These are phyloP conservation scores for Trichoderma sp. DNA, from an alignment of 2,329 filamentous ascomycete species.

Conservation along the genomic window DNA sequence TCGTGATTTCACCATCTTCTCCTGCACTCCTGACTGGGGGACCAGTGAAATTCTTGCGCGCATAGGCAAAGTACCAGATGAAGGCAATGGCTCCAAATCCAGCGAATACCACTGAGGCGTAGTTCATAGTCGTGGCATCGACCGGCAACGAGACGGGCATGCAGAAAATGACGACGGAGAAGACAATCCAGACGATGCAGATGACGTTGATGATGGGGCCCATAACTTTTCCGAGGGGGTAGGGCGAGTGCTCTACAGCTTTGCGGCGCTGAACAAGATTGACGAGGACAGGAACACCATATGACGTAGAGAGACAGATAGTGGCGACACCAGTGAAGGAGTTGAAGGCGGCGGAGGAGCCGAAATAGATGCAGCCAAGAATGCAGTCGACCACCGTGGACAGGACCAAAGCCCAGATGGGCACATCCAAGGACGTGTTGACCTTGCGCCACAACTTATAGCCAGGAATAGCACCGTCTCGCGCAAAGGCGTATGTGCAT, in stretches of 20 bases:
- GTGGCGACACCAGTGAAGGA: slow-evolving; percentile 79
- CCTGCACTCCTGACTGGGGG: slow-evolving; percentile 41
- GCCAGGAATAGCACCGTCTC: slow-evolving; percentile 73
- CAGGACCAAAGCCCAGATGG: slow-evolving; percentile 67
- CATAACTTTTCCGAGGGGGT: slow-evolving; percentile 68
- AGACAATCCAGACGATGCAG: slow-evolving; percentile 69
- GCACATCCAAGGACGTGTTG: slow-evolving; percentile 66
- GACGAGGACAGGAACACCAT: slow-evolving; percentile 74
- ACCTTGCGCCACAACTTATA: slow-evolving; percentile 67
- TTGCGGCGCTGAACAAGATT: slow-evolving; percentile 67
- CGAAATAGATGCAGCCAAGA: slow-evolving; percentile 77
- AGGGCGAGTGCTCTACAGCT: slow-evolving; percentile 65
- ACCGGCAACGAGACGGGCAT: slow-evolving; percentile 68
- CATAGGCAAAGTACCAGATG: slow-evolving; percentile 64
- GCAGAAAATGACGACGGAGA: slow-evolving; percentile 73
- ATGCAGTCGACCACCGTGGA: slow-evolving; percentile 70
- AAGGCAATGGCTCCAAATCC: slow-evolving; percentile 62
- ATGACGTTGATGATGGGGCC: slow-evolving; percentile 68
- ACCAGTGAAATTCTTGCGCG: slow-evolving; percentile 64
- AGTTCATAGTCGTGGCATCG: slow-evolving; percentile 61
- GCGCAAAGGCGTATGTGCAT: slow-evolving; percentile 75
- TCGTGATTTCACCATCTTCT: neutral
- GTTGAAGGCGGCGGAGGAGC: slow-evolving; percentile 74
- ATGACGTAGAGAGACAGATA: slow-evolving; percentile 74
- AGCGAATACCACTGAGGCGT: slow-evolving; percentile 66